Evolutionary conservation across 768 basidiomycete species (phyloP).

Genomic region (Termitomyces sp.): DNA sequence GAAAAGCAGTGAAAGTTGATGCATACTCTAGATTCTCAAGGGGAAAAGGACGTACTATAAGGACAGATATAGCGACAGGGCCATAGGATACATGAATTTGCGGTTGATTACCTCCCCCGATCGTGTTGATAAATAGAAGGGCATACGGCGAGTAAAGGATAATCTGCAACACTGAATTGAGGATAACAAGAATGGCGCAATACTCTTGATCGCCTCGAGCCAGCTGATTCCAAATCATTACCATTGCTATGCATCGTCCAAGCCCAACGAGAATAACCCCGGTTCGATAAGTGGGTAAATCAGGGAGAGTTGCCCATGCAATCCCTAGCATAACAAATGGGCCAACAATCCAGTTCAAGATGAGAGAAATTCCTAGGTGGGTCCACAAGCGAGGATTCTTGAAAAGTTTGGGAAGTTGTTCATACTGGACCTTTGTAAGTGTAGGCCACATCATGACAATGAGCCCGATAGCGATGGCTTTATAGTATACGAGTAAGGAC

Average conservation of each 20-base stretch:
- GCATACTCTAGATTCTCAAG: background rate
- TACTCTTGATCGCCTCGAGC: slow-evolving; percentile 65
- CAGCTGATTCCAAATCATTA: slow-evolving; percentile 79
- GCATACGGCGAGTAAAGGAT: slow-evolving; percentile 70
- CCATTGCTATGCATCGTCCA: slow-evolving; percentile 69
- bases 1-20: background rate
- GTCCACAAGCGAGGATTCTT: slow-evolving; percentile 50
- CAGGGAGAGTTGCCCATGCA: slow-evolving; percentile 83
- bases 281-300: slow-evolving; percentile 65
- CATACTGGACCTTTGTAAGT: slow-evolving; percentile 73
- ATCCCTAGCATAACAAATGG: slow-evolving; percentile 82
- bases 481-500: background rate
- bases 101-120: slow-evolving; percentile 39
- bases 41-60: slow-evolving; percentile 48
- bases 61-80: slow-evolving; percentile 57
- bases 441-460: slow-evolving; percentile 89
- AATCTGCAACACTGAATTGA: slow-evolving; percentile 79
- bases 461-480: slow-evolving; percentile 78
- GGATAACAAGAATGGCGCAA: slow-evolving; percentile 74
- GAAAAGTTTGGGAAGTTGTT: slow-evolving; percentile 56
- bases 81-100: slow-evolving; percentile 49
- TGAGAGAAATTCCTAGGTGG: slow-evolving; percentile 61
- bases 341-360: slow-evolving; percentile 77
- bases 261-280: slow-evolving; percentile 84
- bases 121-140: slow-evolving; percentile 67